Percentiles rank a stretch among this genome's conserved stretches.
These are phyloP conservation scores for Ganoderma resinaceum DNA, from an alignment of 1,284 basidiomycete genomes.

Conservation along the genomic window DNA sequence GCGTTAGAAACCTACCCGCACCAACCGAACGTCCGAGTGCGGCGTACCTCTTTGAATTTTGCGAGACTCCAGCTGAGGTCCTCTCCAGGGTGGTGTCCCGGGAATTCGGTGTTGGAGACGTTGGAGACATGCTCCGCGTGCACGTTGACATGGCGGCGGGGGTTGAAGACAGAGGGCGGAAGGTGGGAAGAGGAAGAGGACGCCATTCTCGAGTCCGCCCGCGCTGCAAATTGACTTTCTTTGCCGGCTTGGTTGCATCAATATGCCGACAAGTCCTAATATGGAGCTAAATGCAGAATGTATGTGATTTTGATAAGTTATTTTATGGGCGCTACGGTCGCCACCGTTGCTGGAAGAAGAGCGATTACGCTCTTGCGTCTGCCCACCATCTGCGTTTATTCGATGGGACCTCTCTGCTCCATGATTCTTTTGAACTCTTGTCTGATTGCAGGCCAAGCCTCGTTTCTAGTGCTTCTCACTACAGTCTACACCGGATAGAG, in stretches of 20 bases:
- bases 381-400: background rate
- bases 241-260: slow-evolving; percentile 3
- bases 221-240: slow-evolving; percentile 30
- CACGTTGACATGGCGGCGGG: slow-evolving; percentile 59
- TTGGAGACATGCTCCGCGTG: slow-evolving; percentile 80
- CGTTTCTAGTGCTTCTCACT: too few relatives aligned
- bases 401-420: background rate
- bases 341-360: too few relatives aligned
- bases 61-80: slow-evolving; percentile 85
- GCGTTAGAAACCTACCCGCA: slow-evolving; percentile 7
- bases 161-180: slow-evolving; percentile 41
- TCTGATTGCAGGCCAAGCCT: background rate
- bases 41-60: slow-evolving; percentile 77
- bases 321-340: background rate
- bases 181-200: slow-evolving; percentile 36
- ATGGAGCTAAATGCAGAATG: background rate
- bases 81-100: slow-evolving; percentile 85
- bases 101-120: slow-evolving; percentile 87
- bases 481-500: background rate
- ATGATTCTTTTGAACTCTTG: background rate
- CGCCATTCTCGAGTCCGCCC: slow-evolving; percentile 32
- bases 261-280: background rate
- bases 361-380: background rate
- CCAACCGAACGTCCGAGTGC: background rate
- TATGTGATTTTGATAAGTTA: background rate